Conservation (phyloP, 345 rosid genomes). For the Gossypium bickii region DNA sequence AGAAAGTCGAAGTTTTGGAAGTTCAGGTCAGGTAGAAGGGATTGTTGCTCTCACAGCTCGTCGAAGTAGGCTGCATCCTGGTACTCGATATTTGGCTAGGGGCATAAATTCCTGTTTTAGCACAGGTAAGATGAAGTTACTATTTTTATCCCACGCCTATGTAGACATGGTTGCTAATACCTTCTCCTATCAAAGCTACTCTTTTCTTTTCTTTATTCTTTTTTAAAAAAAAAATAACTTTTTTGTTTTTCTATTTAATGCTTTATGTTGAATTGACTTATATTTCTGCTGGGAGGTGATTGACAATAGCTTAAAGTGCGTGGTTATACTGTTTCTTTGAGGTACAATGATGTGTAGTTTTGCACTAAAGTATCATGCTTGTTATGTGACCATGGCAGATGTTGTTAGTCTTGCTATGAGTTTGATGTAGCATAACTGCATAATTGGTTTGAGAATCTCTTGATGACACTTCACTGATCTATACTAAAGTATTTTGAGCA, state of each 20-base stretch:
- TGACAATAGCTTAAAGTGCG: not conserved
- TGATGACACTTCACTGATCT: not conserved
- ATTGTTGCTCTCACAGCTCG: constrained; percentile 87
- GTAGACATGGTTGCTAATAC: not conserved
- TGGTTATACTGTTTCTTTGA: not conserved
- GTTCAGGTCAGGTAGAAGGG: constrained; percentile 91
- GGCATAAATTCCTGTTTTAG: constrained; percentile 94
- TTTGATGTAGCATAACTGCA: not conserved
- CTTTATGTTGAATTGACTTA: not conserved
- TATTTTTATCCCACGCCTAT: not conserved
- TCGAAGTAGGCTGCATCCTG: constrained; percentile 95
- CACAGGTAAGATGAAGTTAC: constrained; percentile 50
- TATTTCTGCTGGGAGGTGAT: not conserved
- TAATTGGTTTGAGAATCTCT: not conserved
- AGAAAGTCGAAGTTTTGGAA: constrained; percentile 87
- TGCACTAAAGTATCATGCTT: not conserved
- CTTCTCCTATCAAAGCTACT: not conserved
- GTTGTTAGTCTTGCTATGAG: not conserved
- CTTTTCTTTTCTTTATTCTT: not conserved
- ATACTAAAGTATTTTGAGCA: constrained; percentile 1
- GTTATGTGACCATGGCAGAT: not conserved
- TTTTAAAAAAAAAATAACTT: not conserved
- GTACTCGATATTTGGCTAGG: constrained; percentile 96
- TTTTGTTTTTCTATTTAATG: not conserved
- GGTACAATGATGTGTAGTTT: not conserved